Percentiles rank a stretch among this genome's conserved stretches.
phyloP scores from a whole-genome alignment of 495 filamentous ascomycete genomes.

The Glarea lozoyensis region DNA sequence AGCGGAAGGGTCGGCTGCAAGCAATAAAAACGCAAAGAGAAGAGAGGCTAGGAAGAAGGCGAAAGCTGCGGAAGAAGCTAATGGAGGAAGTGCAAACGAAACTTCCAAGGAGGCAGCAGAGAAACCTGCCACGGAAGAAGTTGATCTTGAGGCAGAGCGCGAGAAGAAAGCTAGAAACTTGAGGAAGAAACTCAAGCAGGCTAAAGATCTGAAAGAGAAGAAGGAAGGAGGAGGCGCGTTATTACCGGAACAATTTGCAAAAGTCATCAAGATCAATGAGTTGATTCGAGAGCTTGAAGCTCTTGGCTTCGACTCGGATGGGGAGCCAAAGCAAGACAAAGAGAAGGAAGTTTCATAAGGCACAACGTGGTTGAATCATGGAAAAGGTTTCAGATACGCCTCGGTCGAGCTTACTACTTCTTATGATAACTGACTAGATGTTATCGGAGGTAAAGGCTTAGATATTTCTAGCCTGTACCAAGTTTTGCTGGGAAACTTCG shows the following conservation, averaged over 20 bases:
- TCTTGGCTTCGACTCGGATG: constrained; percentile 69
- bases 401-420: too few species aligned
- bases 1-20: constrained; percentile 35
- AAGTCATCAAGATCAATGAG: constrained; percentile 94
- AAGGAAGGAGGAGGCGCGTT: constrained; percentile 77
- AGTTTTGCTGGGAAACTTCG: too few species aligned
- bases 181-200: constrained; percentile 94
- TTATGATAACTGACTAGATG: too few species aligned
- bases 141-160: constrained; percentile 66
- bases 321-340: constrained; percentile 25
- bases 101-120: constrained; percentile 21
- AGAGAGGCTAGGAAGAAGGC: constrained; percentile 84
- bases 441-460: too few species aligned
- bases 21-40: constrained; percentile 91
- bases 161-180: constrained; percentile 89
- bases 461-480: too few species aligned
- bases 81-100: constrained; percentile 29
- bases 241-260: constrained; percentile 91
- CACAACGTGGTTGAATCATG: background rate
- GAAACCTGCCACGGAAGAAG: constrained; percentile 23
- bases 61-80: constrained; percentile 42
- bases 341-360: constrained; percentile 1
- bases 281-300: constrained; percentile 80
- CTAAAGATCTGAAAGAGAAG: constrained; percentile 81
- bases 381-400: too few species aligned